Conservation (phyloP, 2,329 filamentous ascomycete species). For the Fusarium lateritium region DNA sequence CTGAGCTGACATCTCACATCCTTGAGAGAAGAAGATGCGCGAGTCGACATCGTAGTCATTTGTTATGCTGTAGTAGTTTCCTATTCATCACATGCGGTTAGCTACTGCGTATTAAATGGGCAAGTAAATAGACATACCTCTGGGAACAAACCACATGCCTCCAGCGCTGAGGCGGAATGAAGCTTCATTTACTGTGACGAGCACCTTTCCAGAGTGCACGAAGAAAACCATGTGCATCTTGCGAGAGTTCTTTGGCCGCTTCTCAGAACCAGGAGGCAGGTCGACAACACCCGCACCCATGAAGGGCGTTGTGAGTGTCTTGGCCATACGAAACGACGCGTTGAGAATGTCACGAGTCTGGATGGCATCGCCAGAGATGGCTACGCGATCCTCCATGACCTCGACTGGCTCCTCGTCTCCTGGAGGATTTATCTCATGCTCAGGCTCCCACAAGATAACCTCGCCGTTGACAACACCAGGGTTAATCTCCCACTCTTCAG, state of each 20-base stretch:
- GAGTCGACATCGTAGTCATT: conserved; percentile 83
- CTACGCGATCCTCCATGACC: conserved; percentile 69
- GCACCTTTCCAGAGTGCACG: conserved; percentile 85
- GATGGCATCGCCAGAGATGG: conserved; percentile 69
- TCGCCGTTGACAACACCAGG: conserved; percentile 75
- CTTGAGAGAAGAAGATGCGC: conserved; percentile 93
- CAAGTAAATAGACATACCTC: conserved; percentile 74
- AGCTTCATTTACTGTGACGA: conserved; percentile 82
- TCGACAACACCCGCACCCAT: conserved; percentile 94
- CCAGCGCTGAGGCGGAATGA: conserved; percentile 88
- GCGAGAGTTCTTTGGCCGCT: conserved; percentile 90
- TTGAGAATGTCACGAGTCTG: conserved; percentile 71
- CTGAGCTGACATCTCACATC: conserved; percentile 70
- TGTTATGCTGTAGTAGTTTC: conserved; percentile 92
- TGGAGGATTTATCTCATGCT: conserved; percentile 68
- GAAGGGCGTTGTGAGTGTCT: conserved; percentile 86
- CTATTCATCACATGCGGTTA: conserved; percentile 62
- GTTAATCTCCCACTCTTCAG: conserved; percentile 81
- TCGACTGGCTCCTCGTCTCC: conserved; percentile 69
- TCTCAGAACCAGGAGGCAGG: conserved; percentile 84
- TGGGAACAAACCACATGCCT: conserved; percentile 93
- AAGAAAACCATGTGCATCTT: conserved; percentile 99
- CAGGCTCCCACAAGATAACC: conserved; percentile 74
- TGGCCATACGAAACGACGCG: conserved; percentile 88
- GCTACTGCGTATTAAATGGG: conserved; percentile 1